A percentile compares a stretch with the other conserved stretches of the same genome.
phyloP scores from a whole-genome alignment of 2,329 filamentous ascomycete species.

The Sordariomycetes sp. region DNA sequence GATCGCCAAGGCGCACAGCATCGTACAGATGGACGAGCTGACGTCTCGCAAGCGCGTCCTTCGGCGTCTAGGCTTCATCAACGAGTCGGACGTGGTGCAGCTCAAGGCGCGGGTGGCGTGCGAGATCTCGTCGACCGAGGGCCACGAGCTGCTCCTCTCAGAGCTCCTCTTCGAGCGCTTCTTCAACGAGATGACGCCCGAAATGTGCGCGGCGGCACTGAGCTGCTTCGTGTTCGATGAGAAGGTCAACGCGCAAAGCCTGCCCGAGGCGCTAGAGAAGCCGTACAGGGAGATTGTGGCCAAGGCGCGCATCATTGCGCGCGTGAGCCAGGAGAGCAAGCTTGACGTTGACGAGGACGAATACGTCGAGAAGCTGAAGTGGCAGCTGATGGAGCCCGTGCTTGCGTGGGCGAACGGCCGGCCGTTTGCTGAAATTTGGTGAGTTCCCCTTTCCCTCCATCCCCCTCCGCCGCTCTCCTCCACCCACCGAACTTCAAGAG shows the following conservation, averaged over 20 bases:
- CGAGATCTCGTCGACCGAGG: constrained; percentile 83
- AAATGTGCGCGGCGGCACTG: constrained; percentile 73
- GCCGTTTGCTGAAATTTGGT: constrained; percentile 91
- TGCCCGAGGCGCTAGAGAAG: constrained; percentile 77
- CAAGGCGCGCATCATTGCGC: constrained; percentile 79
- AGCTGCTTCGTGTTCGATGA: constrained; percentile 98
- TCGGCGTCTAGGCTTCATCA: constrained; percentile 87
- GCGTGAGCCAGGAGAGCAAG: constrained; percentile 91
- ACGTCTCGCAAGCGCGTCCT: constrained; percentile 93
- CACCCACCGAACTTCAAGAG: neutral
- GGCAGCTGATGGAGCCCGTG: constrained; percentile 94
- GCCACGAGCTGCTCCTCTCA: constrained; percentile 84
- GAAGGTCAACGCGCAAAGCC: constrained; percentile 64
- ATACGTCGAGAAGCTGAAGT: constrained; percentile 81
- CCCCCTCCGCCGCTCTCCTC: neutral
- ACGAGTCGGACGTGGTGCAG: constrained; percentile 88
- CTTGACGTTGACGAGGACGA: constrained; percentile 89
- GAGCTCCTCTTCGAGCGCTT: constrained; percentile 94
- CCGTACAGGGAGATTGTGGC: constrained; percentile 76
- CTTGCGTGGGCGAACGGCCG: constrained; percentile 83
- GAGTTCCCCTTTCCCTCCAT: constrained; percentile 23
- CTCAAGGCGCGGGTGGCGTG: constrained; percentile 95
- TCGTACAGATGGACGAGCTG: constrained; percentile 88
- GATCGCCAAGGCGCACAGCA: constrained; percentile 71
- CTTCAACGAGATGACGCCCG: constrained; percentile 89